Evolutionary conservation across 1,139 yeast species (phyloP).

Genomic region (Debaryomyces fabryi): DNA sequence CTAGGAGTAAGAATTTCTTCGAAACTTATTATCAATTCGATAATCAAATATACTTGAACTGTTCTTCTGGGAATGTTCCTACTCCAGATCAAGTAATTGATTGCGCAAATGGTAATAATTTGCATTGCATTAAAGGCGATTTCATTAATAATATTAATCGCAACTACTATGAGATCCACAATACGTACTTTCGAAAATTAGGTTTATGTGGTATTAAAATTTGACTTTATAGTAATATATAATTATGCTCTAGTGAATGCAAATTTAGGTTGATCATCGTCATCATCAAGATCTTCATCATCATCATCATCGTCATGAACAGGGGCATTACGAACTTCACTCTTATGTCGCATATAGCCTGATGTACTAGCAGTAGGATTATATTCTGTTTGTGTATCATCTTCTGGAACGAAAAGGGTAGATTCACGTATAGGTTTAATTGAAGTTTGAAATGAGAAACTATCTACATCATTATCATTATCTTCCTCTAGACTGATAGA

Average conservation of each 20-base stretch:
- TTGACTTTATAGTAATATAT: neutral
- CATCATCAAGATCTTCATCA: conserved; percentile 27
- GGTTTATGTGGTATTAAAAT: conserved; percentile 47
- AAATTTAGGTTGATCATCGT: conserved; percentile 42
- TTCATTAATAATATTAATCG: conserved; percentile 25
- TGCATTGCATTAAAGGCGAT: conserved; percentile 40
- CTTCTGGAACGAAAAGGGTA: conserved; percentile 18
- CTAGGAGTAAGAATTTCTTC: conserved; percentile 29
- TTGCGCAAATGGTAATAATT: conserved; percentile 35
- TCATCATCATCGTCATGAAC: conserved; percentile 12
- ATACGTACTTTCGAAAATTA: conserved; percentile 50
- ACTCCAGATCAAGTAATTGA: conserved; percentile 33
- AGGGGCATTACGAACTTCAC: neutral
- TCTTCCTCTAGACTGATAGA: conserved; percentile 13
- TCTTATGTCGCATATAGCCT: neutral
- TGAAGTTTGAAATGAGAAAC: neutral
- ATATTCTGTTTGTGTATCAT: conserved; percentile 16
- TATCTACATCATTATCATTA: conserved; percentile 11
- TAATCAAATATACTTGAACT: conserved; percentile 50
- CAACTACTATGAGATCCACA: conserved; percentile 43
- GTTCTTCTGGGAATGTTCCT: conserved; percentile 34
- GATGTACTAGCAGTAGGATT: neutral
- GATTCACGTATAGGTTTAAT: neutral
- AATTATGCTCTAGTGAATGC: conserved; percentile 27
- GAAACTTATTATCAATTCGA: conserved; percentile 42